phyloP scores from a whole-genome alignment of 495 filamentous ascomycete species.

The Pyronema omphalodes region DNA sequence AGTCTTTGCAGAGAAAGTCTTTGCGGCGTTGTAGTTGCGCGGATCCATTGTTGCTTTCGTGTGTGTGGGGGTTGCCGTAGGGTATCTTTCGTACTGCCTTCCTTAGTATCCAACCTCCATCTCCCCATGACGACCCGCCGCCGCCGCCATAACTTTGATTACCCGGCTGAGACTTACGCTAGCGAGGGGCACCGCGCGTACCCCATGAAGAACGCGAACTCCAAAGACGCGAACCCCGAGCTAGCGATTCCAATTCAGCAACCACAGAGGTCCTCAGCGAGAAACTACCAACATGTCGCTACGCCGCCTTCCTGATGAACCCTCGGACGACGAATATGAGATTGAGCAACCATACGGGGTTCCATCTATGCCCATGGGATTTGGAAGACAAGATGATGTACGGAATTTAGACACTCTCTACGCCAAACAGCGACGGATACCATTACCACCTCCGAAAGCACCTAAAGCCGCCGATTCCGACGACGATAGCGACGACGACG shows the following conservation, averaged over 20 bases:
- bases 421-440: constrained; percentile 47
- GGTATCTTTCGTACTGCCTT: background rate
- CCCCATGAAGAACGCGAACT: background rate
- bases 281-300: constrained; percentile 9
- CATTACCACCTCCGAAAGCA: constrained; percentile 19
- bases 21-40: constrained; percentile 6
- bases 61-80: background rate
- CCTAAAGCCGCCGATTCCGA: constrained; percentile 24
- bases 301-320: constrained; percentile 15
- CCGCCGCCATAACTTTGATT: background rate
- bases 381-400: constrained; percentile 63
- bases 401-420: constrained; percentile 64
- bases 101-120: background rate
- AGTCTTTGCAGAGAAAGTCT: constrained; percentile 9
- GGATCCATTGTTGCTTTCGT: constrained; percentile 11
- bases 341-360: constrained; percentile 33
- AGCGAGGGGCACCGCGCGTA: background rate
- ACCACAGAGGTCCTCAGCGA: too few species aligned
- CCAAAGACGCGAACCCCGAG: background rate
- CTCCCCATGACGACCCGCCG: background rate
- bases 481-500: constrained; percentile 32
- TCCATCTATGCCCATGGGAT: constrained; percentile 56
- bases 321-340: constrained; percentile 38
- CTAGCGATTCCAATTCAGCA: too few species aligned
- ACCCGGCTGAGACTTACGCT: background rate